These are phyloP conservation scores for Cryptosporidium bovis DNA, from an alignment of 169 alveolate genomes.

Conservation along the genomic window DNA sequence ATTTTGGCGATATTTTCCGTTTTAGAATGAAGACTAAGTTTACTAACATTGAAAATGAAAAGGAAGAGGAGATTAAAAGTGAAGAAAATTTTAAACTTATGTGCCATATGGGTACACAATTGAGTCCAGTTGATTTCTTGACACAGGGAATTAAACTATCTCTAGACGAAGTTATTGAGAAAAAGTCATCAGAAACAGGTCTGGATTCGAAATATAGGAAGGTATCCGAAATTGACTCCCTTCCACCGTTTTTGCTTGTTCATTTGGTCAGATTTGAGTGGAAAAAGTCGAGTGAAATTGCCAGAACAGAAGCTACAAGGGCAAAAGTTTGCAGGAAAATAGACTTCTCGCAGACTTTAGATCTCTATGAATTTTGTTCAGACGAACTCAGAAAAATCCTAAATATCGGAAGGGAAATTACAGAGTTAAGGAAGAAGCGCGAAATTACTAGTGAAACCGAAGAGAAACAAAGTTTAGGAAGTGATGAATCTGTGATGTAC, in stretches of 20 bases:
- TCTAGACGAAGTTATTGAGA: constrained; percentile 88
- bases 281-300: constrained; percentile 88
- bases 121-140: constrained; percentile 88
- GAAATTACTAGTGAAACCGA: constrained; percentile 26
- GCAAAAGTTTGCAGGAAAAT: constrained; percentile 95
- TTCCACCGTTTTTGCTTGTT: constrained; percentile 92
- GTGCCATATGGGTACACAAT: constrained; percentile 90
- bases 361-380: constrained; percentile 91
- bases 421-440: constrained; percentile 80
- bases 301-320: constrained; percentile 92
- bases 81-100: constrained; percentile 80
- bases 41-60: constrained; percentile 79
- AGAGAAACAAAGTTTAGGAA: constrained; percentile 22
- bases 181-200: constrained; percentile 84
- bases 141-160: constrained; percentile 91
- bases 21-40: constrained; percentile 80
- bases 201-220: constrained; percentile 88
- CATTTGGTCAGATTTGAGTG: constrained; percentile 96
- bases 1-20: constrained; percentile 83
- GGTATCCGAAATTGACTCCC: constrained; percentile 85
- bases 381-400: constrained; percentile 85
- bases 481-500: constrained; percentile 68
- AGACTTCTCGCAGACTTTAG: constrained; percentile 91
- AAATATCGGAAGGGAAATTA: constrained; percentile 85
- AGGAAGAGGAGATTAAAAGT: constrained; percentile 79